Evolutionary conservation across 257 asterid species (phyloP).

Genomic region (Henckelia pumila): DNA sequence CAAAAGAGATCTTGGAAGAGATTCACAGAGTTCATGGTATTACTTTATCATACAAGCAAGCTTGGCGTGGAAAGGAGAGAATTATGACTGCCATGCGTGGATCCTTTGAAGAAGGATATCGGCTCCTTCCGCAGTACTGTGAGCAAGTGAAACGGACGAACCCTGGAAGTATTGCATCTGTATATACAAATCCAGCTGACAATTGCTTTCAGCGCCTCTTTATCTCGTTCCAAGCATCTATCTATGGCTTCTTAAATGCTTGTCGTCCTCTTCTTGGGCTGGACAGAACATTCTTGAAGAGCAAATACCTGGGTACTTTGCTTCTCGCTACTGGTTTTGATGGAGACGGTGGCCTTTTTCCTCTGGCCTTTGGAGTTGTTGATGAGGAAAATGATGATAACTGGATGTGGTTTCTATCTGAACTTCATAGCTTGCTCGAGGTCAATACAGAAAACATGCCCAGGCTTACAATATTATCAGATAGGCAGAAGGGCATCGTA

Average conservation of each 20-base stretch:
- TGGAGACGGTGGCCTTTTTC: slow-evolving; percentile 89
- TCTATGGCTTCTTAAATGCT: slow-evolving; percentile 82
- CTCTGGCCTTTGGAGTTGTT: slow-evolving; percentile 91
- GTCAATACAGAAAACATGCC: slow-evolving; percentile 93
- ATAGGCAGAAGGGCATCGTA: slow-evolving; percentile 75
- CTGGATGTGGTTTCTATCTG: slow-evolving; percentile 99
- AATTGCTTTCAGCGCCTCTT: slow-evolving; percentile 87
- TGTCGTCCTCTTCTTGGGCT: slow-evolving; percentile 95
- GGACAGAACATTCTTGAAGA: slow-evolving; percentile 76
- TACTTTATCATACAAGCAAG: slow-evolving; percentile 91
- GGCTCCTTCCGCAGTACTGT: slow-evolving; percentile 85
- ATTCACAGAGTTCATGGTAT: slow-evolving; percentile 83
- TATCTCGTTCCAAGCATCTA: slow-evolving; percentile 85
- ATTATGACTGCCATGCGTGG: slow-evolving; percentile 95
- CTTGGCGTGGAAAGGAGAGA: slow-evolving; percentile 98
- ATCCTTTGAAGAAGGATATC: slow-evolving; percentile 92
- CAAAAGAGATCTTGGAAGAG: slow-evolving; percentile 92
- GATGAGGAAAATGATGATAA: slow-evolving; percentile 89
- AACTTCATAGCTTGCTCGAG: slow-evolving; percentile 85
- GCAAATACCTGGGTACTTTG: slow-evolving; percentile 83
- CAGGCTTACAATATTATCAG: slow-evolving; percentile 84
- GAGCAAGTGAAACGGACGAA: slow-evolving; percentile 87
- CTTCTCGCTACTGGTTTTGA: slow-evolving; percentile 93
- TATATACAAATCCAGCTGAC: slow-evolving; percentile 63
- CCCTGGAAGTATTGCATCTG: slow-evolving; percentile 87